Evolutionary conservation across 371 early-diverging fungal genomes (phyloP).

Genomic region (Zychaea mexicana): DNA sequence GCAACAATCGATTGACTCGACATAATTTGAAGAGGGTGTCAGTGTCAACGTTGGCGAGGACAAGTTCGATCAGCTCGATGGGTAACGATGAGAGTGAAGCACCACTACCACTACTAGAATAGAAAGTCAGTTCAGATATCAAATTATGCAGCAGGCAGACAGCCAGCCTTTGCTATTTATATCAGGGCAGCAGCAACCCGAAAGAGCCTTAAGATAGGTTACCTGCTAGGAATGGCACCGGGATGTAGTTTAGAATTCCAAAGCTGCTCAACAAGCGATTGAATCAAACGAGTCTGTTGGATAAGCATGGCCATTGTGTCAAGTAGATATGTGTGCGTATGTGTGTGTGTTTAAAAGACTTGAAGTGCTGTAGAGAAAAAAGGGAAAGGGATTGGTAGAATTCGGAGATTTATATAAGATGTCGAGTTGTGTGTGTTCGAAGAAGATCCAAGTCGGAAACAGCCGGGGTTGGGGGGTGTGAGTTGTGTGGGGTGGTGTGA

Average conservation of each 20-base stretch:
- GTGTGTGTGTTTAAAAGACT: not conserved
- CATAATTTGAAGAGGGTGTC: constrained; percentile 17
- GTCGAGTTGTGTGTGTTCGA: not conserved
- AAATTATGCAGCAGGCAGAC: not conserved
- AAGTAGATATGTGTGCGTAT: not conserved
- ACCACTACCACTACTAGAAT: not conserved
- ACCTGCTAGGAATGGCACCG: not conserved
- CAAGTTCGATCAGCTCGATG: constrained; percentile 17
- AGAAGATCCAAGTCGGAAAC: constrained; percentile 16
- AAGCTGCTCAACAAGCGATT: constrained; percentile 1
- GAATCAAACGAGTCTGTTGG: not conserved
- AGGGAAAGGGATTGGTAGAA: not conserved
- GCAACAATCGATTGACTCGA: constrained; percentile 20
- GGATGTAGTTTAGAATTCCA: not conserved
- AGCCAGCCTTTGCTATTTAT: no score
- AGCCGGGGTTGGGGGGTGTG: constrained; percentile 6
- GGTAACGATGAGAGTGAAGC: constrained; percentile 5
- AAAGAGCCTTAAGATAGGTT: not conserved
- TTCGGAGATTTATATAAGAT: constrained; percentile 19
- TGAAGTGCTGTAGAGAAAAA: not conserved
- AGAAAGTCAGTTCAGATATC: not conserved
- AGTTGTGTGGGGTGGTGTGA: not conserved
- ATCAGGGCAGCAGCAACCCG: not conserved
- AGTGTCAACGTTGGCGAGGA: constrained; percentile 11
- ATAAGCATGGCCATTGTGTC: not conserved